Evolutionary conservation across 2,329 filamentous ascomycete genomes (phyloP).

Genomic region (Metarhizium anisopliae): DNA sequence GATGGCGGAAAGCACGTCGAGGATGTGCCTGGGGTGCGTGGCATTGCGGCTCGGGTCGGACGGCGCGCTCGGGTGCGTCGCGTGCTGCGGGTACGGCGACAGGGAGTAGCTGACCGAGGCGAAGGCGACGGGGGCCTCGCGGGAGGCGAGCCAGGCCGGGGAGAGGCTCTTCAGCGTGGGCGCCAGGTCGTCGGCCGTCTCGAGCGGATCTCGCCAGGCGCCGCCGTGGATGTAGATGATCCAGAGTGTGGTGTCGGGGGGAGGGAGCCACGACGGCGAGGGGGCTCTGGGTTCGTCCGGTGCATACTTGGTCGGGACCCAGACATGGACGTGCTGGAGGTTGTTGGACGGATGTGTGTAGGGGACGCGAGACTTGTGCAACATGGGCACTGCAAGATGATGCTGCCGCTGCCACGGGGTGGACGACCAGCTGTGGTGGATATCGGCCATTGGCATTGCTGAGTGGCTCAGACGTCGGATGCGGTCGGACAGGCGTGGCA

Average conservation of each 20-base stretch:
- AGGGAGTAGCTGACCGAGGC: constrained; percentile 8
- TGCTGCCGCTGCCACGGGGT: neutral
- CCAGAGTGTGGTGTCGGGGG: constrained; percentile 6
- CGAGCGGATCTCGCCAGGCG: constrained; percentile 17
- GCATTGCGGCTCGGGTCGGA: constrained; percentile 26
- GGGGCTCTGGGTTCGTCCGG: neutral
- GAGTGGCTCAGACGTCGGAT: neutral
- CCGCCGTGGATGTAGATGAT: constrained; percentile 17
- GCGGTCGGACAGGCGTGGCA: too few species aligned
- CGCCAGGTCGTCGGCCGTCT: constrained; percentile 8
- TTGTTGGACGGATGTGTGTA: constrained; percentile 1
- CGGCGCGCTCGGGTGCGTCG: constrained; percentile 3
- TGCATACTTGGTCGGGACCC: constrained; percentile 1
- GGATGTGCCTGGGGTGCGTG: constrained; percentile 43
- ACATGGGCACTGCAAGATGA: constrained; percentile 6
- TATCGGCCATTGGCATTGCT: neutral
- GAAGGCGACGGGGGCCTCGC: constrained; percentile 4
- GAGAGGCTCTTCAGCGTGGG: constrained; percentile 4
- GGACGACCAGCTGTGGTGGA: constrained; percentile 2
- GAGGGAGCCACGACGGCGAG: constrained; percentile 5
- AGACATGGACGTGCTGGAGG: constrained; percentile 6
- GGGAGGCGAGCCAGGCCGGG: constrained; percentile 1
- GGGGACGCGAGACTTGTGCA: constrained; percentile 6
- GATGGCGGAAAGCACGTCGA: constrained; percentile 40
- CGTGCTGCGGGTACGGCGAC: constrained; percentile 5